Percentiles rank a stretch among this genome's conserved stretches.
Evolutionary conservation across 331 rosid species (phyloP).

Genomic region (Quercus phellos): DNA sequence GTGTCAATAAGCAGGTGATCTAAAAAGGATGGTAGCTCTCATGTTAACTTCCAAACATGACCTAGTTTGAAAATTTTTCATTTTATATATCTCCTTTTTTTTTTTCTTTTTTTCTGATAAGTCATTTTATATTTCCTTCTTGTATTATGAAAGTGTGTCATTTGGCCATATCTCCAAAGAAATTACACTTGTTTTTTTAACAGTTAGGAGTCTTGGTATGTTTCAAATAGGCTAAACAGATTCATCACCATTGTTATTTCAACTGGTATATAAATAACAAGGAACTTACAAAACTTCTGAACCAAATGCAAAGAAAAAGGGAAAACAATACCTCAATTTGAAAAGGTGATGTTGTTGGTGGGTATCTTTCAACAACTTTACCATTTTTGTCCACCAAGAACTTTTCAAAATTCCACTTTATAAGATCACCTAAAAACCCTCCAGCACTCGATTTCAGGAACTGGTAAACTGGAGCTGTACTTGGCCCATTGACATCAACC

Average conservation of each 20-base stretch:
- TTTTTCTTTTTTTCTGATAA: too few relatives aligned
- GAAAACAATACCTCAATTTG: conserved; percentile 77
- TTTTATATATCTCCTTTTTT: neutral
- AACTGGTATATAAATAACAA: neutral
- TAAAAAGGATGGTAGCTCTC: neutral
- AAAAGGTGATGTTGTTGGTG: conserved; percentile 91
- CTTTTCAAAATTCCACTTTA: conserved; percentile 98
- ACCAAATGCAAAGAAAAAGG: neutral
- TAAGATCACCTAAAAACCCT: conserved; percentile 77
- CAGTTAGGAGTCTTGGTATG: neutral
- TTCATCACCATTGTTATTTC: neutral
- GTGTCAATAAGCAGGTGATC: neutral
- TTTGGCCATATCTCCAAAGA: neutral
- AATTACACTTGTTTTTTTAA: neutral
- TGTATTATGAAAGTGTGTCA: neutral
- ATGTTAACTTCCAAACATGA: neutral
- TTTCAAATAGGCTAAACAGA: neutral
- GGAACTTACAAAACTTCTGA: neutral
- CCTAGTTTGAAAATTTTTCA: neutral
- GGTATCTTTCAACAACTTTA: conserved; percentile 85
- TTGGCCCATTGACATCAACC: conserved; percentile 98
- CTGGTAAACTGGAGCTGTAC: conserved; percentile 83
- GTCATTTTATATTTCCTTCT: neutral
- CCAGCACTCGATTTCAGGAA: conserved; percentile 91
- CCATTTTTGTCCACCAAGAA: conserved; percentile 95